Base-by-base conservation (phyloP, 1,284 basidiomycete species). In the Coriolopsis trogii region DNA sequence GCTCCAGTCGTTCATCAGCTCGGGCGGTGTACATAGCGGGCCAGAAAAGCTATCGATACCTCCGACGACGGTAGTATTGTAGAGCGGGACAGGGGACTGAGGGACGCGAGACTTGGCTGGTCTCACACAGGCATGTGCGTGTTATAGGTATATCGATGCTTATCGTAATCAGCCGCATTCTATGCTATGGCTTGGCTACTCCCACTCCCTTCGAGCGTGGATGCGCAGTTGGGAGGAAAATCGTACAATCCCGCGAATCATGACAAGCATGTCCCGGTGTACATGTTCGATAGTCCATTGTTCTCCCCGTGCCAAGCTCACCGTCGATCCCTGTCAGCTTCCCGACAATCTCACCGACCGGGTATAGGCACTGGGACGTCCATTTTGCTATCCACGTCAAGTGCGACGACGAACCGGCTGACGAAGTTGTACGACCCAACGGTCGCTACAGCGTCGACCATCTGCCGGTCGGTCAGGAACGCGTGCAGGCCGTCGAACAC, bases 341-440 rank as follows among this genome's bases (percentile, higher is more conserved):
- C n/a, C n/a, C n/a, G n/a, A n/a, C n/a, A n/a, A n/a, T 41, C 23
- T 43, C 30, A 44, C 9, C 34, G 23, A 13, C 41, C 48, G 20
- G 74, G 74, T 37, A 73, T 64, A 1, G 73, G 74, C 6, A 76
- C 73, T 6, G 64, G 55, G 10, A 69, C 69, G 46, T 69, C 60
- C 63, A 69, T 70, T 60, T 73, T 72, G 28, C 61, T 69, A 56
- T 76, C 72, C 21, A 76, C 70, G 53, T 77, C 63, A 43, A 77
- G 63, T 2, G 73, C 70, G 8, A 73, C 68, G 7, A 73, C 61
- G 46, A 78, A 71, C 44, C 75, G 63, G 49, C 69, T 72, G 28
- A 77, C 75, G 16, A 76, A 63, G 37, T 70, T 72, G 51, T 78
- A 77, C 24, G 68, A 65, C 20, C 68, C 75, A 5, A 71, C 67